Percentiles rank a stretch among this genome's conserved stretches.
phyloP scores from a whole-genome alignment of 805 yeast genomes.

The Yueomyces sinensis region DNA sequence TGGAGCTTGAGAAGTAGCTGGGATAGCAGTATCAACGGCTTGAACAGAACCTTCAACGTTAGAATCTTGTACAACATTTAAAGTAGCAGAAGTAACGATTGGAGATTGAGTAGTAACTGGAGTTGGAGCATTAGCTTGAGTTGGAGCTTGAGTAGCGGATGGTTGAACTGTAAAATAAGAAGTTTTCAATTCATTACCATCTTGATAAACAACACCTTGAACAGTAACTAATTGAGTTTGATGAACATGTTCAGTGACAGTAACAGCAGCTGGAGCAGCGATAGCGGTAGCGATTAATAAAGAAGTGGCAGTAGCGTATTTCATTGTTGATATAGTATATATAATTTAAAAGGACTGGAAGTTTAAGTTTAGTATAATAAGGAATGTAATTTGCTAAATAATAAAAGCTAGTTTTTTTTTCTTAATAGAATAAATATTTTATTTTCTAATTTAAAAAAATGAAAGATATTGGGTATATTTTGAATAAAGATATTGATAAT shows the following conservation, averaged over 20 bases:
- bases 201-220: slow-evolving; percentile 14
- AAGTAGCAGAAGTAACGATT: slow-evolving; percentile 3
- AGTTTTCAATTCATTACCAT: slow-evolving; percentile 15
- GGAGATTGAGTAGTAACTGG: slow-evolving; percentile 6
- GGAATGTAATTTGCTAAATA: too few species aligned
- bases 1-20: slow-evolving; percentile 1
- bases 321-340: slow-evolving; percentile 10
- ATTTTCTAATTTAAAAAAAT: too few species aligned
- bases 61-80: slow-evolving; percentile 1
- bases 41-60: background rate
- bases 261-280: slow-evolving; percentile 18
- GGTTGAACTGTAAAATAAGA: slow-evolving; percentile 11
- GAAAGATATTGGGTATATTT: too few species aligned
- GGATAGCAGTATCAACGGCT: slow-evolving; percentile 1
- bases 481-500: too few species aligned
- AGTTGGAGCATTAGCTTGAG: slow-evolving; percentile 1
- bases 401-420: too few species aligned
- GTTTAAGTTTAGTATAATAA: too few species aligned
- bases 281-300: slow-evolving; percentile 7
- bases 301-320: slow-evolving; percentile 9
- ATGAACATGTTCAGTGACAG: slow-evolving; percentile 20
- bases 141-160: slow-evolving; percentile 4
- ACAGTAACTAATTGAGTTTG: slow-evolving; percentile 16
- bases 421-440: too few species aligned
- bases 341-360: too few species aligned